Percentiles rank a stretch among this genome's conserved stretches.
These are phyloP conservation scores for Fusarium camptoceras DNA, from an alignment of 2,329 filamentous ascomycete species.

Conservation along the genomic window DNA sequence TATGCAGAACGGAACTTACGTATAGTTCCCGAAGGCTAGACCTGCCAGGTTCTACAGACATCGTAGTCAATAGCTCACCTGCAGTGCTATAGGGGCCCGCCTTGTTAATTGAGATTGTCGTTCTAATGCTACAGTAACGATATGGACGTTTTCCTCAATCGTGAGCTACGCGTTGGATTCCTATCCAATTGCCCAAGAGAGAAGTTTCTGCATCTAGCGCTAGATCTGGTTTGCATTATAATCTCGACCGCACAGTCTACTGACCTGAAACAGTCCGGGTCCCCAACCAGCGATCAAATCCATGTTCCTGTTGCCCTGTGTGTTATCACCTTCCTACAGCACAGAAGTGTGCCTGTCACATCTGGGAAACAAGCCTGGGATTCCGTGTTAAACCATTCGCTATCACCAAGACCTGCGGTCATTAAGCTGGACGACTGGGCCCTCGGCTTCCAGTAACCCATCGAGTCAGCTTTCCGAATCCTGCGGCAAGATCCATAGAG, in stretches of 20 bases:
- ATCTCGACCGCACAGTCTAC: constrained; percentile 29
- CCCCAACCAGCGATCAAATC: constrained; percentile 29
- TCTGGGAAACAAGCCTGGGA: constrained; percentile 16
- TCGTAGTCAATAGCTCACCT: constrained; percentile 1
- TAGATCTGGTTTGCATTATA: constrained; percentile 30
- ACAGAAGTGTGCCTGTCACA: constrained; percentile 7
- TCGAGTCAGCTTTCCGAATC: constrained; percentile 5
- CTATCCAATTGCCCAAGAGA: constrained; percentile 5
- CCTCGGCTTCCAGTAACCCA: background rate
- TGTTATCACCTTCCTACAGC: constrained; percentile 14
- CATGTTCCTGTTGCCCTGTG: constrained; percentile 14
- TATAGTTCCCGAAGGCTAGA: constrained; percentile 7
- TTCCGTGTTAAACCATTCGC: constrained; percentile 24
- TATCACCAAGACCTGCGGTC: constrained; percentile 12
- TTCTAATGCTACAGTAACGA: constrained; percentile 2
- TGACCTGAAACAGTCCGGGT: constrained; percentile 39
- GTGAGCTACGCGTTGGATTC: constrained; percentile 6
- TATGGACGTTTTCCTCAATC: constrained; percentile 4
- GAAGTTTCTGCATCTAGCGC: constrained; percentile 18
- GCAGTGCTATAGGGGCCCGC: constrained; percentile 1
- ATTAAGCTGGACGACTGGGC: constrained; percentile 1
- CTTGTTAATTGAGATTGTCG: constrained; percentile 9
- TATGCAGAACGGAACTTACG: background rate
- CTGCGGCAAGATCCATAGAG: constrained; percentile 1
- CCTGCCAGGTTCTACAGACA: constrained; percentile 2